Percentiles rank a stretch among this genome's conserved stretches.
phyloP scores from a whole-genome alignment of 306 rosid species.

The Carpinus fangiana region DNA sequence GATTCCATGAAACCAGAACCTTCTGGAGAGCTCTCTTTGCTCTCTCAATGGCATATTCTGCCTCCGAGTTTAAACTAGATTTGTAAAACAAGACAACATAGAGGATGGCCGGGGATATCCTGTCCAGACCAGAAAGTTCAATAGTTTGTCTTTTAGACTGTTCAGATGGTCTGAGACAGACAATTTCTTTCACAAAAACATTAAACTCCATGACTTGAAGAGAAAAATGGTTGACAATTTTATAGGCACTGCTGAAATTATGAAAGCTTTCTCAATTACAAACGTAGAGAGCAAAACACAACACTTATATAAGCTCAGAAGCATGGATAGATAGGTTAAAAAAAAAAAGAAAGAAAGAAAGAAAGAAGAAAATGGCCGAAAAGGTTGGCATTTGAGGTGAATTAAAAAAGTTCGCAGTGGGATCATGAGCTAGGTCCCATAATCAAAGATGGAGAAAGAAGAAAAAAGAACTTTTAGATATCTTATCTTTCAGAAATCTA shows the following conservation, averaged over 20 bases:
- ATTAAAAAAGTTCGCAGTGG: slow-evolving; percentile 6
- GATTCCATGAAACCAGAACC: slow-evolving; percentile 30
- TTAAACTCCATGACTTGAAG: slow-evolving; percentile 19
- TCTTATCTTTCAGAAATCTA: background rate
- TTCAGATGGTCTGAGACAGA: slow-evolving; percentile 16
- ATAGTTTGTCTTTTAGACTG: slow-evolving; percentile 27
- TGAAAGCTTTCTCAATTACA: slow-evolving; percentile 20
- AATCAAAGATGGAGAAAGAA: background rate
- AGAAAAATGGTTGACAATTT: background rate
- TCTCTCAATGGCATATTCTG: slow-evolving; percentile 15
- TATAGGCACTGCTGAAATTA: slow-evolving; percentile 8
- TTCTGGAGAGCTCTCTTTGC: slow-evolving; percentile 25
- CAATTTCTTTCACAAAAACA: slow-evolving; percentile 29
- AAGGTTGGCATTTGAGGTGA: background rate
- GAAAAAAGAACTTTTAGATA: background rate
- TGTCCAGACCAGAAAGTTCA: slow-evolving; percentile 36
- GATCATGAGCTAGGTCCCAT: background rate
- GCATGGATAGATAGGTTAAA: background rate
- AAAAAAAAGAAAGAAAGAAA: too few relatives aligned
- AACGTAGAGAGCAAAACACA: slow-evolving; percentile 21
- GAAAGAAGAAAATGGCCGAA: too few relatives aligned
- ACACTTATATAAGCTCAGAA: slow-evolving; percentile 23
- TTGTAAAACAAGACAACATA: slow-evolving; percentile 28
- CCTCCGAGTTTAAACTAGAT: background rate
- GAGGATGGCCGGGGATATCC: slow-evolving; percentile 34